Evolutionary conservation across 169 alveolate species (phyloP), one percentile per base, ranked within the genome.

Genomic region (Plasmodium cynomolgi): DNA sequence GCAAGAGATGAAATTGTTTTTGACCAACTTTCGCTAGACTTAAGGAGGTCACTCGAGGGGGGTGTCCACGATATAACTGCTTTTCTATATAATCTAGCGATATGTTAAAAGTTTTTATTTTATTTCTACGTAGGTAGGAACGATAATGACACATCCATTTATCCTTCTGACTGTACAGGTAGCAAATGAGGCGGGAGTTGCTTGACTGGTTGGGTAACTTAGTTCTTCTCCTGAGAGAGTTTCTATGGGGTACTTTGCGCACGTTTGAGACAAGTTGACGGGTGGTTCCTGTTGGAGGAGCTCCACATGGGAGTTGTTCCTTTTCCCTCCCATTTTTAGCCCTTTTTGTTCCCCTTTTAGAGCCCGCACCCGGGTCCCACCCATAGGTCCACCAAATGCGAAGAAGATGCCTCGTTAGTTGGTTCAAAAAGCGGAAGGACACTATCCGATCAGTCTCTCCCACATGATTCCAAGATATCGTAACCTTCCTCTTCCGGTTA

Each of bases 31-130:
- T 54, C 47, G 37, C 4, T 8, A 79, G 5, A 15, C n/a, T 1
- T 20, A 82, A 6, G 20, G 72, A 23, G 11, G 39, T 7, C 41
- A 17, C 72, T 58, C 54, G 5, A 6, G 29, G 29, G 20, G 47
- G 47, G 17, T 41, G 11, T 23, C 23, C 41, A 33, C 37, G 54
- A 15, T 90, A 90, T 26, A 90, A 74, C 15, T 80, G 91, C 34
- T 90, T 81, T 71, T 90, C 94, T 17, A 90, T 90, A 41, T 4
- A 9, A 80, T 90, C 94, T 17, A 75, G 34, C 20, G 91, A 90
- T 20, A 90, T 41, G 44, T 62, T 26, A 80, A 80, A 81, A 34
- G 50, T 81, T 68, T 41, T 68, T 13, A 29, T 58, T 23, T 90
- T 79, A 68, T 80, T 41, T 37, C 71, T 62, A 1, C 31, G 17